Evolutionary conservation across 1,284 basidiomycete species (phyloP).

Genomic region (Melampsora americana): DNA sequence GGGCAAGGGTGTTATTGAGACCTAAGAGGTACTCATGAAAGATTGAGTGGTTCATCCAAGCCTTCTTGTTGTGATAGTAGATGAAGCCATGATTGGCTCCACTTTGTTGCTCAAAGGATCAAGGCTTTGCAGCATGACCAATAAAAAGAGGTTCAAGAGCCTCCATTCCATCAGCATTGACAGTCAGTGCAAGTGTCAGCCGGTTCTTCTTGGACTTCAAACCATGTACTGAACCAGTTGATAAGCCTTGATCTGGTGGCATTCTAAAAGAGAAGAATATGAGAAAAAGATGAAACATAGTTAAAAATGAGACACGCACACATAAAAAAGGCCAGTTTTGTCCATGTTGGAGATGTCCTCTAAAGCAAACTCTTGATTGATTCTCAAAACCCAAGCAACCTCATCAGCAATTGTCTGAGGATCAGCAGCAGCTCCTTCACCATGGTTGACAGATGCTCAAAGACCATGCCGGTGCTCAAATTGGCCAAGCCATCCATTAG

Average conservation of each 20-base stretch:
- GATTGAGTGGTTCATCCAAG: not conserved
- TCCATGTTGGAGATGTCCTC: constrained; percentile 33
- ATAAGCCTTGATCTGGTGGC: not conserved
- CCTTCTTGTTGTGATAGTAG: not conserved
- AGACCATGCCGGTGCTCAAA: not conserved
- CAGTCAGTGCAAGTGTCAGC: not conserved
- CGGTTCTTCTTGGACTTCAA: not conserved
- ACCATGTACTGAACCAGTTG: not conserved
- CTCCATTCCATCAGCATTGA: not conserved
- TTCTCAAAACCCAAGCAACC: not conserved
- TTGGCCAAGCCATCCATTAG: not conserved
- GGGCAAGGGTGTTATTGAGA: not conserved
- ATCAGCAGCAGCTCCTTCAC: not conserved
- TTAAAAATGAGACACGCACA: not conserved
- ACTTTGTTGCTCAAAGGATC: not conserved
- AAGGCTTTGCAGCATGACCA: not conserved
- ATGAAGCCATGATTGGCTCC: not conserved
- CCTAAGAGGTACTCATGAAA: not conserved
- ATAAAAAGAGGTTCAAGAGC: not conserved
- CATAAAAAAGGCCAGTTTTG: constrained; percentile 19
- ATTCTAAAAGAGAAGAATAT: not conserved
- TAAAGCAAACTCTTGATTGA: not conserved
- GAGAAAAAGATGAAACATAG: not conserved
- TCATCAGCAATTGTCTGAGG: not conserved
- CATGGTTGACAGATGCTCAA: not conserved